Evolutionary conservation across 805 yeast species (phyloP).

Genomic region (Kodamaea laetipori): DNA sequence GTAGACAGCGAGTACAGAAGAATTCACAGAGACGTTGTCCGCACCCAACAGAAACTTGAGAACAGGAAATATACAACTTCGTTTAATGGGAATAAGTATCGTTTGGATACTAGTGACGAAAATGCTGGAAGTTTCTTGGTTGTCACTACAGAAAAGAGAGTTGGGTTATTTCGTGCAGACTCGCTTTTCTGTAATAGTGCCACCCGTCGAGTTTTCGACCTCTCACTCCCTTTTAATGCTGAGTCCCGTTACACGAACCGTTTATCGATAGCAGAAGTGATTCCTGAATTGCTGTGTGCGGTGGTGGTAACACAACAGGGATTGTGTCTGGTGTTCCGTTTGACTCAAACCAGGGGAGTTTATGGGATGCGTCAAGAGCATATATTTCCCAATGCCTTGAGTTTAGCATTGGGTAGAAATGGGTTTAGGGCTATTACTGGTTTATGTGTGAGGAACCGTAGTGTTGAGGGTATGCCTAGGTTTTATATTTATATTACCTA

Average conservation of each 20-base stretch:
- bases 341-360: conserved; percentile 39
- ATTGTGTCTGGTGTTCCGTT: conserved; percentile 35
- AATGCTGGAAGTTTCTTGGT: conserved; percentile 21
- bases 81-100: conserved; percentile 18
- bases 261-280: conserved; percentile 35
- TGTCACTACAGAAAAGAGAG: conserved; percentile 45
- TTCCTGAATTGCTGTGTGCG: conserved; percentile 39
- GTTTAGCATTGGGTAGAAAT: conserved; percentile 27
- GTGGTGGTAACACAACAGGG: conserved; percentile 43
- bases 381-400: conserved; percentile 38
- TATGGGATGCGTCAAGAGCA: conserved; percentile 47
- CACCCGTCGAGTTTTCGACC: conserved; percentile 44
- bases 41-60: conserved; percentile 1
- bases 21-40: conserved; percentile 15
- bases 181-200: conserved; percentile 51
- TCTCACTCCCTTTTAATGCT: conserved; percentile 37
- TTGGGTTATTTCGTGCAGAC: conserved; percentile 49
- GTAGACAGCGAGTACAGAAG: conserved; percentile 40
- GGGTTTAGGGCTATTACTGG: conserved; percentile 39
- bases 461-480: conserved; percentile 23
- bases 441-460: conserved; percentile 28
- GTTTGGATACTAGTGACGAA: conserved; percentile 10
- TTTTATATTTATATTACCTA: conserved; percentile 35
- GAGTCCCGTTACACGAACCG: conserved; percentile 37
- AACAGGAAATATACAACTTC: conserved; percentile 12